Conservation (phyloP, 176 grass and related monocot genomes). For the Puccinellia tenuiflora region DNA sequence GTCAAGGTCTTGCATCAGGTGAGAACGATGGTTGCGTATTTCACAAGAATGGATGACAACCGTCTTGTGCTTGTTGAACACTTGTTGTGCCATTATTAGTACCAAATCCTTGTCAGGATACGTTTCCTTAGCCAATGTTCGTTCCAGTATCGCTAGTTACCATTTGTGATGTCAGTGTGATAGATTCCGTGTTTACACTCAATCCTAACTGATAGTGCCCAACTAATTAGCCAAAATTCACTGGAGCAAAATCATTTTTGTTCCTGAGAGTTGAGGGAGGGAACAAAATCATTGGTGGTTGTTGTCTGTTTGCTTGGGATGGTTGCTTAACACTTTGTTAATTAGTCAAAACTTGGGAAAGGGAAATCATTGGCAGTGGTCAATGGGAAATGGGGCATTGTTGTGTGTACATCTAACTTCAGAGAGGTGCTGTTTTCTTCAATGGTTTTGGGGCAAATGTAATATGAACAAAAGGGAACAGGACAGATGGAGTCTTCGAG, state of each 20-base stretch:
- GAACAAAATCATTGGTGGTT: background rate
- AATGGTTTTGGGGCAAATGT: background rate
- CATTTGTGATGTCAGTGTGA: background rate
- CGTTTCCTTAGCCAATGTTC: background rate
- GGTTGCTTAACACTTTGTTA: background rate
- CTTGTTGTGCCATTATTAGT: background rate
- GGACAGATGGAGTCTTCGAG: background rate
- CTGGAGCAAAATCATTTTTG: background rate
- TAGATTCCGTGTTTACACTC: background rate
- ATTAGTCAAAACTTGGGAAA: background rate
- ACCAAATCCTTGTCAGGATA: background rate
- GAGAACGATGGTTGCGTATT: background rate
- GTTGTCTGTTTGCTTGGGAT: background rate
- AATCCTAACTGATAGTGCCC: background rate
- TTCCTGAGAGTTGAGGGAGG: background rate
- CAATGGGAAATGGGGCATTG: background rate
- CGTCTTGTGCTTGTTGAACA: background rate
- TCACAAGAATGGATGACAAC: background rate
- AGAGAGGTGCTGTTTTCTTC: background rate
- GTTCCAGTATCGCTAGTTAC: background rate
- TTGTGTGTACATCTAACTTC: background rate
- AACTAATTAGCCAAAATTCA: background rate
- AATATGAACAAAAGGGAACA: background rate
- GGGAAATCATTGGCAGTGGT: background rate
- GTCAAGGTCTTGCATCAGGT: constrained; percentile 96